Evolutionary conservation across 306 rosid genomes (phyloP).

Genomic region (Cucumis melo): DNA sequence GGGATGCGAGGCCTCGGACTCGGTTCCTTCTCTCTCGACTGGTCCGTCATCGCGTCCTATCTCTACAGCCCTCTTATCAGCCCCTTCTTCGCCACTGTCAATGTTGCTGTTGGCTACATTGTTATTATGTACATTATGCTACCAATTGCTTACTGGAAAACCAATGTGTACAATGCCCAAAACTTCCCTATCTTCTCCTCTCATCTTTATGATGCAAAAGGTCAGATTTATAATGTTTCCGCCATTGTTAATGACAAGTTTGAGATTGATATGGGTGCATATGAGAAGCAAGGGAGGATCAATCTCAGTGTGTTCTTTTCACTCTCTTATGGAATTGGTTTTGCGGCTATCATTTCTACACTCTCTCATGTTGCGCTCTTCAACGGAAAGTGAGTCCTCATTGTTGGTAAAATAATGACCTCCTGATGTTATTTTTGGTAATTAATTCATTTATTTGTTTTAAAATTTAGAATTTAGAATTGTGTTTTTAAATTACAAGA

Average conservation of each 20-base stretch:
- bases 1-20: constrained; percentile 47
- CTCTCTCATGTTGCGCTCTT: constrained; percentile 53
- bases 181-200: constrained; percentile 50
- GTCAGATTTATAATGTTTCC: constrained; percentile 23
- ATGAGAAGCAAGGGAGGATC: constrained; percentile 28
- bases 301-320: constrained; percentile 38
- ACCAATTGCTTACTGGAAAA: constrained; percentile 44
- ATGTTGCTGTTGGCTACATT: constrained; percentile 35
- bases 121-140: constrained; percentile 24
- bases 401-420: not conserved
- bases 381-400: constrained; percentile 35
- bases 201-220: constrained; percentile 21
- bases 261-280: constrained; percentile 36
- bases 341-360: constrained; percentile 44
- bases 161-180: constrained; percentile 34
- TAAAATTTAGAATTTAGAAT: too few relatives aligned
- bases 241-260: constrained; percentile 44
- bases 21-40: constrained; percentile 44
- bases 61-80: constrained; percentile 41
- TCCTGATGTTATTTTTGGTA: too few relatives aligned
- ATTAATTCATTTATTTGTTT: too few relatives aligned
- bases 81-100: constrained; percentile 46
- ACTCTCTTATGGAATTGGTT: constrained; percentile 46
- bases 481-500: too few relatives aligned
- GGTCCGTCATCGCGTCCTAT: constrained; percentile 42